Evolutionary conservation across 768 basidiomycete genomes (phyloP), one percentile per base, ranked within the genome.

Genomic region (Mycena pura): DNA sequence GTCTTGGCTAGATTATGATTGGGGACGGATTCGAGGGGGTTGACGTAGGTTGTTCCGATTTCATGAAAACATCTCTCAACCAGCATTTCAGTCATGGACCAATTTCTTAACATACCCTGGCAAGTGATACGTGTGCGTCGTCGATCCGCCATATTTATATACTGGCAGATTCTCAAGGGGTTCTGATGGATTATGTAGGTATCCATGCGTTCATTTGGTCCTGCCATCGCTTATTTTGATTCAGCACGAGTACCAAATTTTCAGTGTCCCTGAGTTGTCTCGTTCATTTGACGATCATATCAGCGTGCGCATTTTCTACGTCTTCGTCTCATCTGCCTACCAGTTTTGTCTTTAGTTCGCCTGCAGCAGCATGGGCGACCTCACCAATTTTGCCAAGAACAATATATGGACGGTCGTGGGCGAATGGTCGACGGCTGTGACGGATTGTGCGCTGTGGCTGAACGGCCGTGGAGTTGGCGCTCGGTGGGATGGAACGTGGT

Each of bases 351-450:
- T n/a, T 11, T 52, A 81, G 83, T 86, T 79, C 55, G 85, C 86
- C 0, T 92, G 91, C 70, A 76, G 76, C 34, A 77, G 82, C 54
- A 78, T 80, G 13, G 69, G 77, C 25, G 76, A 68, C 45, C 77
- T 89, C 19, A 72, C 78, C 3, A 60, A 72, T 3, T 90, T 78
- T 68, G 79, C 85, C 6, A 59, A 77, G 6, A 73, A 76, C 10
- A 87, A 88, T 63, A 76, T 93, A 29, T 92, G 87, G 87, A 92
- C 90, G 2, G 77, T 92, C 28, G 79, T 88, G 13, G 91, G 92
- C 22, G 93, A 95, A 78, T 95, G 90, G 87, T 89, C 90, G 15
- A 86, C 81, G 21, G 86, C 90, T 0, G 73, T 81, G 9, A 92
- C 90, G 0, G 91, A 92, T 70, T 94, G 92, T 67, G 88, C 92